phyloP scores from a whole-genome alignment of 768 basidiomycete genomes.

The Tricholoma matsutake region DNA sequence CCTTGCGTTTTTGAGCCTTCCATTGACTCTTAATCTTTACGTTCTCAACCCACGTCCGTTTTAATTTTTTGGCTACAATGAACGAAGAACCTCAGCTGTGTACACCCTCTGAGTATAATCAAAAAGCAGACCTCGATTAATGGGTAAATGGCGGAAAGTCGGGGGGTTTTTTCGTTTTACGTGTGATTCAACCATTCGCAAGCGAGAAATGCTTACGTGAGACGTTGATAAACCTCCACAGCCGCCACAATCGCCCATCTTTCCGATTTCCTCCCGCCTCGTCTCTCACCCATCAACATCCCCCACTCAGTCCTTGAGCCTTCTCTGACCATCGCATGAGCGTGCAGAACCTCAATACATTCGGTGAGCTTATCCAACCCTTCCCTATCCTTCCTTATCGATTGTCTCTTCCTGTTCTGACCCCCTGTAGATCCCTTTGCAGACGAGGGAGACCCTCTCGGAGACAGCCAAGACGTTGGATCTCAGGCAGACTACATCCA shows the following conservation, averaged over 20 bases:
- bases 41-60: conserved; percentile 74
- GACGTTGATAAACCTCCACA: conserved; percentile 22
- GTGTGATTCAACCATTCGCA: conserved; percentile 21
- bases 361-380: conserved; percentile 47
- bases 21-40: conserved; percentile 78
- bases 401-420: conserved; percentile 12
- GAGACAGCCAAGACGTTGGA: conserved; percentile 69
- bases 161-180: conserved; percentile 61
- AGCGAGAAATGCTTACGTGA: conserved; percentile 18
- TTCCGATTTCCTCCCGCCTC: conserved; percentile 18
- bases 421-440: conserved; percentile 82
- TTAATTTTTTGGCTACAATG: conserved; percentile 69
- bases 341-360: conserved; percentile 87
- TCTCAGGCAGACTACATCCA: conserved; percentile 85
- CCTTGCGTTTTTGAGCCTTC: conserved; percentile 64
- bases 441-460: conserved; percentile 87
- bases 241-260: conserved; percentile 10
- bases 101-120: neutral
- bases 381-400: conserved; percentile 13
- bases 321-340: conserved; percentile 76
- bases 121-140: conserved; percentile 49
- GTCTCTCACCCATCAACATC: conserved; percentile 28
- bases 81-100: conserved; percentile 7
- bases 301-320: conserved; percentile 35
- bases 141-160: conserved; percentile 66